Percentiles rank a stretch among this genome's conserved stretches.
These are phyloP conservation scores for Tuber indicum DNA, from an alignment of 495 filamentous ascomycete genomes.

Conservation along the genomic window DNA sequence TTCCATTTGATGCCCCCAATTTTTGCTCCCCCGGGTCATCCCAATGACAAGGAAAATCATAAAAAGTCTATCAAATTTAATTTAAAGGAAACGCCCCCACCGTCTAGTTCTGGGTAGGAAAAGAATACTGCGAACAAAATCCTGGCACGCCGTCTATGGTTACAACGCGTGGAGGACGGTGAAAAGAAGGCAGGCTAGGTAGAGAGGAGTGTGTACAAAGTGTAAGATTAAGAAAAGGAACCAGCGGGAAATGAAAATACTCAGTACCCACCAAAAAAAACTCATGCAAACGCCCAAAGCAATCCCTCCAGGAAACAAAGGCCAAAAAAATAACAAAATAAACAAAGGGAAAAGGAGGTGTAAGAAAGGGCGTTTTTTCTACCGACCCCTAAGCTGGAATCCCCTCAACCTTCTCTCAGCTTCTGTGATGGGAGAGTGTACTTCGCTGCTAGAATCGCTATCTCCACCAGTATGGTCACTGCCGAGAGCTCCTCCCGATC, in stretches of 20 bases:
- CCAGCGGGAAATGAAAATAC: not conserved
- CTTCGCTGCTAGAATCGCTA: slow-evolving; percentile 9
- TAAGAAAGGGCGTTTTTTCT: not conserved
- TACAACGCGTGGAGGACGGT: not conserved
- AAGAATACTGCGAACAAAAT: not conserved
- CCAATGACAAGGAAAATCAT: not conserved
- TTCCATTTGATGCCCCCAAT: not conserved
- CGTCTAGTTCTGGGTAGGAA: not conserved
- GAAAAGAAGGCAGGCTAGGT: not conserved
- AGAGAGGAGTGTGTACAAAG: not conserved
- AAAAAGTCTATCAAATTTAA: not conserved
- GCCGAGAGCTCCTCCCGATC: slow-evolving; percentile 20
- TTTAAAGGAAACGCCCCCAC: not conserved
- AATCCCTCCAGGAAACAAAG: not conserved
- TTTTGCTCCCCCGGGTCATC: not conserved
- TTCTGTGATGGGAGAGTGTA: slow-evolving; percentile 6
- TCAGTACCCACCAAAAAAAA: not conserved
- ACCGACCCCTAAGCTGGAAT: slow-evolving; percentile 19
- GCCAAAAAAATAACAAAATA: not conserved
- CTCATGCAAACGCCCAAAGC: not conserved
- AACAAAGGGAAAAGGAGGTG: not conserved
- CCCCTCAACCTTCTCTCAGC: slow-evolving; percentile 21
- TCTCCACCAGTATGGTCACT: slow-evolving; percentile 5
- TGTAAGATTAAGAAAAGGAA: not conserved
- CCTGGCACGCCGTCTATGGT: not conserved